Evolutionary conservation across 129 eudicot genomes (phyloP).

Genomic region (Flaveria ramosissima): DNA sequence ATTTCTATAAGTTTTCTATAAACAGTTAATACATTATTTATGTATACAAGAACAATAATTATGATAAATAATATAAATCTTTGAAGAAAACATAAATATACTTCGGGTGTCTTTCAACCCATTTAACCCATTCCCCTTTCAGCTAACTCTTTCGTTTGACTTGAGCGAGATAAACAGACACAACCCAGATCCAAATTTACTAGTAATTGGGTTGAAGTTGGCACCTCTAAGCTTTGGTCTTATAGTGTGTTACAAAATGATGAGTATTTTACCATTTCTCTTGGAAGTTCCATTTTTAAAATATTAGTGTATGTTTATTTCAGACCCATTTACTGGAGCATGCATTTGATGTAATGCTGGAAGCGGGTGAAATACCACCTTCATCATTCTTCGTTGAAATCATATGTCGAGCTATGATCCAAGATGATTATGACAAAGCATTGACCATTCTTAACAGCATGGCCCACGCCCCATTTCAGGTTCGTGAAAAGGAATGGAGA

Average conservation of each 20-base stretch:
- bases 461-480: slow-evolving; percentile 82
- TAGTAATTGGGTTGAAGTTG: not conserved
- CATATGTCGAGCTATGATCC: slow-evolving; percentile 55
- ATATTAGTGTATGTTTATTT: slow-evolving; percentile 26
- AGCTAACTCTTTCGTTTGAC: not conserved
- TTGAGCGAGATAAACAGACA: no score
- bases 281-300: not conserved
- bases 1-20: no score
- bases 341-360: slow-evolving; percentile 77
- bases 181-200: no score
- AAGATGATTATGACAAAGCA: slow-evolving; percentile 56
- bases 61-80: no score
- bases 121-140: not conserved
- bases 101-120: not conserved
- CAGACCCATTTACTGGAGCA: slow-evolving; percentile 87
- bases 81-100: not conserved
- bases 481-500: slow-evolving; percentile 69
- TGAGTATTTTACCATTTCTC: not conserved
- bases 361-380: slow-evolving; percentile 83
- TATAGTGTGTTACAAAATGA: not conserved
- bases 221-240: not conserved
- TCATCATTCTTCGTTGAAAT: slow-evolving; percentile 68
- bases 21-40: no score
- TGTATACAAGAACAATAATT: not conserved
- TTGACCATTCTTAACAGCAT: slow-evolving; percentile 57